Base-by-base conservation (phyloP, 345 rosid species). In the Populus ilicifolia region DNA sequence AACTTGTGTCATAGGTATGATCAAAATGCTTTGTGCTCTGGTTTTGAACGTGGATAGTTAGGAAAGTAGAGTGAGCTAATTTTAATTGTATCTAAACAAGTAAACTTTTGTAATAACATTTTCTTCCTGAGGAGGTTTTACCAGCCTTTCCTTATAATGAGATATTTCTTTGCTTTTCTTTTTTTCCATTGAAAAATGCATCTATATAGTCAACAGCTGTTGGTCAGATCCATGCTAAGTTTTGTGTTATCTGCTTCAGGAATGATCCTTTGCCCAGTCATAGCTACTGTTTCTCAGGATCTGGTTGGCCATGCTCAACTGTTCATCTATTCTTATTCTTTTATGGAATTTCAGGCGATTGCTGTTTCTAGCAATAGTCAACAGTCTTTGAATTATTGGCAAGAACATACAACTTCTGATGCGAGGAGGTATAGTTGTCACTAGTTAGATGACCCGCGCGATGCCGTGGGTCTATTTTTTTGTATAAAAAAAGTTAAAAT, bases 391-490 rank as follows among this genome's bases (percentile, higher is more conserved):
- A 89, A 89, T 84, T 97, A 96, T 75, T 96, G 99, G 98, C 97
- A 90, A 86, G 98, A 93, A 86, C 99, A 96, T 84, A 81, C 89
- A 75, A 85, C 99, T 71, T 84, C 89, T 75, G 97, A 91, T 81
- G 99, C 96, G 72, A 92, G 91, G 89, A 92, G 93, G 98, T 96
- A 84, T 75, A 69, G 20, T 38, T 82, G 43, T 72, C 21, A n/a
- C n/a, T n/a, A n/a, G n/a, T n/a, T n/a, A n/a, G n/a, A n/a, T n/a
- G n/a, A n/a, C n/a, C n/a, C n/a, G n/a, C n/a, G n/a, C n/a, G n/a
- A n/a, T n/a, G n/a, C n/a, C n/a, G n/a, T n/a, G n/a, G n/a, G n/a
- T n/a, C n/a, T n/a, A n/a, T n/a, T n/a, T n/a, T n/a, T n/a, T n/a
- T n/a, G n/a, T n/a, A n/a, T n/a, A n/a, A n/a, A n/a, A n/a, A n/a